These are phyloP conservation scores for Schizopora paradoxa DNA, from an alignment of 1,284 basidiomycete genomes.

Conservation along the genomic window DNA sequence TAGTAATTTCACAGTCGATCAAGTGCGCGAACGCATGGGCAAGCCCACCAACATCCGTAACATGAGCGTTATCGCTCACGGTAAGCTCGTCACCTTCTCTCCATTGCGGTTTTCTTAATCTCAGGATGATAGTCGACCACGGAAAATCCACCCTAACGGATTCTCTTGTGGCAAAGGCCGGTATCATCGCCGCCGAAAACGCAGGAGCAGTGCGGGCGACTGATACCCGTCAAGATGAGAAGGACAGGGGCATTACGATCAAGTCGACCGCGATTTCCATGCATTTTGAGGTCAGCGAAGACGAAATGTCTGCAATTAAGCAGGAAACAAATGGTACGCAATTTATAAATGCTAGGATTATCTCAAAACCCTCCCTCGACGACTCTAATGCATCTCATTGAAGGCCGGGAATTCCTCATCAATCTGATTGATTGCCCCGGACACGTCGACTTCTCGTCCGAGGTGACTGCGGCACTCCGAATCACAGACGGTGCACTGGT, in stretches of 20 bases:
- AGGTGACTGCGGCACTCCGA: conserved; percentile 99
- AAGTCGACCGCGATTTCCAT: conserved; percentile 99
- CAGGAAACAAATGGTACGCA: conserved; percentile 85
- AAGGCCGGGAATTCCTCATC: conserved; percentile 97
- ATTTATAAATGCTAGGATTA: background rate
- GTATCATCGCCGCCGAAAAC: conserved; percentile 96
- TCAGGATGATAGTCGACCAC: conserved; percentile 76
- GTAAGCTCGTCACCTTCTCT: conserved; percentile 37
- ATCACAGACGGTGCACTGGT: conserved; percentile 99
- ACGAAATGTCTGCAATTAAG: conserved; percentile 79
- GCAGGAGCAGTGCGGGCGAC: conserved; percentile 98
- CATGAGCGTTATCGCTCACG: conserved; percentile 98
- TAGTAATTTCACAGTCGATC: conserved; percentile 87
- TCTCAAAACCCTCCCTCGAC: background rate
- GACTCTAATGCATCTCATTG: conserved; percentile 13
- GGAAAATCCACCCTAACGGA: conserved; percentile 99
- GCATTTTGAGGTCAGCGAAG: conserved; percentile 97
- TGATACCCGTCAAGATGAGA: conserved; percentile 98
- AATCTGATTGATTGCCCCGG: conserved; percentile 99
- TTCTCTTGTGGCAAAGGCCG: conserved; percentile 98
- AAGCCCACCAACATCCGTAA: conserved; percentile 91
- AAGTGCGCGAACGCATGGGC: conserved; percentile 91
- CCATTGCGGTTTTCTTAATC: conserved; percentile 17
- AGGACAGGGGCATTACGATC: conserved; percentile 99
- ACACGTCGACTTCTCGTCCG: conserved; percentile 99